phyloP scores from a whole-genome alignment of 208 protist species.

The Trypanosoma caninum region DNA sequence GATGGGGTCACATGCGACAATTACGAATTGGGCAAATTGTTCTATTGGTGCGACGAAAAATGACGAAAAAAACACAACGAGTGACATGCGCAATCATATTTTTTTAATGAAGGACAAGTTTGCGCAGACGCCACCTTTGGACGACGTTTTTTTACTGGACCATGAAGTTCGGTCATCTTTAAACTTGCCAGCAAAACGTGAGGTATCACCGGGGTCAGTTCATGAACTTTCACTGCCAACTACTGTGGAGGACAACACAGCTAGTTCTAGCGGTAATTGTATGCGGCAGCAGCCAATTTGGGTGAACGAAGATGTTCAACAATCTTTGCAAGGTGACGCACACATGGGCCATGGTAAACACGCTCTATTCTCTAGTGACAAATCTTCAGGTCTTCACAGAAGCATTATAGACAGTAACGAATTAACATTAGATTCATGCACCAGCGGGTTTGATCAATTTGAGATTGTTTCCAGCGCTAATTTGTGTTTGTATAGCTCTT shows the following conservation, averaged over 20 bases:
- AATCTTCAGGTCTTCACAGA: not conserved
- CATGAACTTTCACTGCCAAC: not conserved
- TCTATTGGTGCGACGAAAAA: not conserved
- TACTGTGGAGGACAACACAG: not conserved
- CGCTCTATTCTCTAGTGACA: not conserved
- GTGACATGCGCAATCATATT: not conserved
- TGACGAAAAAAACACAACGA: not conserved
- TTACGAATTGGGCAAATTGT: too few relatives aligned
- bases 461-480: slow-evolving; percentile 1
- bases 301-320: not conserved
- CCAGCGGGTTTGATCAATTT: slow-evolving; percentile 6
- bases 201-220: not conserved
- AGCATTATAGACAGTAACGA: not conserved
- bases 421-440: not conserved
- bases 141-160: not conserved
- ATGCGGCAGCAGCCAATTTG: not conserved
- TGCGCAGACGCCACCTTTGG: not conserved
- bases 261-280: not conserved
- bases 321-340: not conserved
- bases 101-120: not conserved
- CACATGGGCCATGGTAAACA: not conserved
- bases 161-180: not conserved
- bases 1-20: too few relatives aligned
- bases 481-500: not conserved
- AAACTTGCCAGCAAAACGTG: not conserved